Conservation (phyloP, 495 filamentous ascomycete genomes). For the Tuber melanosporum region DNA sequence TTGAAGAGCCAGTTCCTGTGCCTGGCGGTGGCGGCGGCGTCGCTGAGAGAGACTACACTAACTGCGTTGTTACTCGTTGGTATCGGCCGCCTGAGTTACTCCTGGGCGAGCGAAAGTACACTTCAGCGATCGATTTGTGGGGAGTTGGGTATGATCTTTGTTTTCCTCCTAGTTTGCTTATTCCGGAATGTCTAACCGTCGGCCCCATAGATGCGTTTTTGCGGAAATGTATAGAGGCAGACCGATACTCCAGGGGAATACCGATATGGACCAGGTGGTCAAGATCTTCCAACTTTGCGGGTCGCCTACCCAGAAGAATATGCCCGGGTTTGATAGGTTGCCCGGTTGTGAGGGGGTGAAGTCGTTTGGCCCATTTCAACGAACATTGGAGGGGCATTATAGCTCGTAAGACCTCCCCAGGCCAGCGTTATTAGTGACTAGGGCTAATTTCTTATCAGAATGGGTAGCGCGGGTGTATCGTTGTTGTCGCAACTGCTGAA, state of each 20-base stretch:
- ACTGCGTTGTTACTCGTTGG: slow-evolving; percentile 91
- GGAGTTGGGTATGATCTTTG: slow-evolving; percentile 69
- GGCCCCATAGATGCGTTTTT: slow-evolving; percentile 70
- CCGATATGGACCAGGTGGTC: slow-evolving; percentile 80
- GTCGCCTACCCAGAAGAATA: slow-evolving; percentile 79
- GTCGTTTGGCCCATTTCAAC: slow-evolving; percentile 56
- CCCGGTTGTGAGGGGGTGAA: slow-evolving; percentile 73
- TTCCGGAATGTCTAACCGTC: neutral
- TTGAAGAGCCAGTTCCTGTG: slow-evolving; percentile 75
- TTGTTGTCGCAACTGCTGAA: slow-evolving; percentile 75
- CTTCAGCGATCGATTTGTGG: slow-evolving; percentile 96
- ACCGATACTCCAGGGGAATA: slow-evolving; percentile 83
- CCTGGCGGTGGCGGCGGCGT: slow-evolving; percentile 76
- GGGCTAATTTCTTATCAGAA: slow-evolving; percentile 33
- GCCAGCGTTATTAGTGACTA: slow-evolving; percentile 15
- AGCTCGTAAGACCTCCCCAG: slow-evolving; percentile 51
- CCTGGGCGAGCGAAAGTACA: slow-evolving; percentile 78
- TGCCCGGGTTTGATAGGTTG: slow-evolving; percentile 82
- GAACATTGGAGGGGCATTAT: slow-evolving; percentile 65
- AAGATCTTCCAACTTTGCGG: slow-evolving; percentile 92
- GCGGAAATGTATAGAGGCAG: slow-evolving; percentile 95
- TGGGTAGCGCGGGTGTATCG: slow-evolving; percentile 61
- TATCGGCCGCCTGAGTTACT: slow-evolving; percentile 93
- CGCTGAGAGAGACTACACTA: slow-evolving; percentile 84
- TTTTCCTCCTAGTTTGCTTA: neutral